Conservation (phyloP, 139 green algal genomes). For the Ettlia oleoabundans region DNA sequence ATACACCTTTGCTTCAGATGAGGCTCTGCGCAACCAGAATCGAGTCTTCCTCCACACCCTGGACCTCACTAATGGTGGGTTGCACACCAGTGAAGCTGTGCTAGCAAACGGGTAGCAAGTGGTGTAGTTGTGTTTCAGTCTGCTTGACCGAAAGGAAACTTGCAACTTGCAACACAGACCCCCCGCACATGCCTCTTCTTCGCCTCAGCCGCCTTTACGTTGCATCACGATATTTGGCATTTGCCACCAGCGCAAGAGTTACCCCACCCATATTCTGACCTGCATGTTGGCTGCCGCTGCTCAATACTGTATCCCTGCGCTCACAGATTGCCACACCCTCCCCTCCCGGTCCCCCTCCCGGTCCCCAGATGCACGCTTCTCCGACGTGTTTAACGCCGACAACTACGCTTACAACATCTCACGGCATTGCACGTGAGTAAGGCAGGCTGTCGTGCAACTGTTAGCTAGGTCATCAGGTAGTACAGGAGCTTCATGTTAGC, state of each 20-base stretch:
- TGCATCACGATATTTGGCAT: not conserved
- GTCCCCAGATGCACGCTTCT: not conserved
- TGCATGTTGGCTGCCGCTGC: too few relatives aligned
- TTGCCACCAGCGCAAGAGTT: too few relatives aligned
- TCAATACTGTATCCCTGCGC: too few relatives aligned
- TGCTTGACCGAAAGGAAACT: too few relatives aligned
- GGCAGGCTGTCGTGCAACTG: not conserved
- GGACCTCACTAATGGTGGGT: not conserved
- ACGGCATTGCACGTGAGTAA: constrained; percentile 8
- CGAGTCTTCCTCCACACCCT: not conserved
- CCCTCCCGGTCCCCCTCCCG: not conserved
- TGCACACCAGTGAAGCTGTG: too few relatives aligned
- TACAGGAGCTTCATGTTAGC: too few relatives aligned
- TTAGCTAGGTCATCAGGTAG: not conserved
- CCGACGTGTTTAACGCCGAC: not conserved
- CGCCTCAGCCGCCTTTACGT: not conserved
- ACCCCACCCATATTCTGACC: too few relatives aligned
- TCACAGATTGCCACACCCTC: not conserved
- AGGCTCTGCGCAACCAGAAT: not conserved
- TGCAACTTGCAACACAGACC: too few relatives aligned
- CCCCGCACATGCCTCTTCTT: too few relatives aligned
- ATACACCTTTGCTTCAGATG: not conserved
- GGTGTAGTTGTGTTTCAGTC: too few relatives aligned
- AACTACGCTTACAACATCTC: constrained; percentile 15
- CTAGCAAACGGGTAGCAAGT: too few relatives aligned